These are phyloP conservation scores for Suhomyces guaymorum DNA, from an alignment of 1,139 yeast species.

Conservation along the genomic window DNA sequence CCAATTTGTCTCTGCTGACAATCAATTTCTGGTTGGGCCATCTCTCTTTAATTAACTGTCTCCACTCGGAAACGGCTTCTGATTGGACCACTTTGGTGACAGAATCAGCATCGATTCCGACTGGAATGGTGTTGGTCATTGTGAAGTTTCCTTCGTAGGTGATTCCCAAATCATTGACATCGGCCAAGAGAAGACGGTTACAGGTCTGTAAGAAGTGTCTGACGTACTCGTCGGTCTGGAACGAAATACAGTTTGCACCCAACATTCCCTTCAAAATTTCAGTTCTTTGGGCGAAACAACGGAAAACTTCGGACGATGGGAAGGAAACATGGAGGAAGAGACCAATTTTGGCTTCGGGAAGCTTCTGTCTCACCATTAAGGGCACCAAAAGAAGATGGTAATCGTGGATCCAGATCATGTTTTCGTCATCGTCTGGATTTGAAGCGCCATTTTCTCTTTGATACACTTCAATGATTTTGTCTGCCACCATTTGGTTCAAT, in stretches of 20 bases:
- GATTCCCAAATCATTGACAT: slow-evolving; percentile 74
- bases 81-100: slow-evolving; percentile 49
- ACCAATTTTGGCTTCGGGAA: slow-evolving; percentile 88
- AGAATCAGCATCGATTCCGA: slow-evolving; percentile 80
- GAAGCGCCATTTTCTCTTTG: slow-evolving; percentile 49
- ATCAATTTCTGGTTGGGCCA: slow-evolving; percentile 74
- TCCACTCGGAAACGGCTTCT: slow-evolving; percentile 68
- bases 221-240: slow-evolving; percentile 91
- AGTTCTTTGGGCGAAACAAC: slow-evolving; percentile 88
- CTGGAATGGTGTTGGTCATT: slow-evolving; percentile 69
- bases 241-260: slow-evolving; percentile 85
- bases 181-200: slow-evolving; percentile 78
- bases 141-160: slow-evolving; percentile 67
- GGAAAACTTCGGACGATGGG: slow-evolving; percentile 93
- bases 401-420: slow-evolving; percentile 87
- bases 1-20: slow-evolving; percentile 87
- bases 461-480: slow-evolving; percentile 65
- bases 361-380: slow-evolving; percentile 68
- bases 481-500: slow-evolving; percentile 79
- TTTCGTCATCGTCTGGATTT: slow-evolving; percentile 44
- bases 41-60: slow-evolving; percentile 67
- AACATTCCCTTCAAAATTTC: slow-evolving; percentile 77
- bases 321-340: slow-evolving; percentile 91
- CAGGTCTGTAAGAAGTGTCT: slow-evolving; percentile 93
- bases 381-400: slow-evolving; percentile 90